Conservation (phyloP, 2,329 filamentous ascomycete genomes). For the Penicillium sp. region DNA sequence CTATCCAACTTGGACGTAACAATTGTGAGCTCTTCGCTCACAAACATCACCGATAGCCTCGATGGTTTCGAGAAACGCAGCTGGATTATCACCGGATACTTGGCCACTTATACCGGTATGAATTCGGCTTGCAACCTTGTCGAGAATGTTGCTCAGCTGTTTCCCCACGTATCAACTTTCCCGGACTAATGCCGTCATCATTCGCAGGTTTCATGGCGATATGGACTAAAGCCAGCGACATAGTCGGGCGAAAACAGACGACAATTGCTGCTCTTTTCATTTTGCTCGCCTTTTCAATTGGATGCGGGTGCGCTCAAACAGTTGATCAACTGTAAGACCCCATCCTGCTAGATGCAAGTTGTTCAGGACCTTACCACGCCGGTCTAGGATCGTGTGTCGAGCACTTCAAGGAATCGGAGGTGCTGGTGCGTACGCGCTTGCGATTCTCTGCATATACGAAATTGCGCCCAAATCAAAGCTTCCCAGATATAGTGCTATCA, state of each 20-base stretch:
- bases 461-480: slow-evolving; percentile 32
- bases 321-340: slow-evolving; percentile 35
- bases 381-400: slow-evolving; percentile 36
- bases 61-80: slow-evolving; percentile 38
- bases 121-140: neutral
- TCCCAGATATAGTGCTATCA: slow-evolving; percentile 29
- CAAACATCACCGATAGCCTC: slow-evolving; percentile 40
- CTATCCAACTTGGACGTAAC: slow-evolving; percentile 41
- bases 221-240: slow-evolving; percentile 40
- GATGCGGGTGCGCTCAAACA: slow-evolving; percentile 37
- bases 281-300: slow-evolving; percentile 38
- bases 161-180: neutral
- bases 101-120: slow-evolving; percentile 41
- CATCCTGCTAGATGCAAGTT: neutral
- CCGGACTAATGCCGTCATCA: neutral
- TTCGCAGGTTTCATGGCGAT: slow-evolving; percentile 36
- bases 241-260: slow-evolving; percentile 35
- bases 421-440: slow-evolving; percentile 36
- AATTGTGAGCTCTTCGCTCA: slow-evolving; percentile 41
- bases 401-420: slow-evolving; percentile 41
- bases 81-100: slow-evolving; percentile 43
- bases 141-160: neutral
- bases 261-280: slow-evolving; percentile 32
- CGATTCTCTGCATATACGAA: slow-evolving; percentile 36
- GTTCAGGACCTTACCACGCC: neutral